These are phyloP conservation scores for Solanum gandarillasii DNA, from an alignment of 257 asterid species.

Conservation along the genomic window DNA sequence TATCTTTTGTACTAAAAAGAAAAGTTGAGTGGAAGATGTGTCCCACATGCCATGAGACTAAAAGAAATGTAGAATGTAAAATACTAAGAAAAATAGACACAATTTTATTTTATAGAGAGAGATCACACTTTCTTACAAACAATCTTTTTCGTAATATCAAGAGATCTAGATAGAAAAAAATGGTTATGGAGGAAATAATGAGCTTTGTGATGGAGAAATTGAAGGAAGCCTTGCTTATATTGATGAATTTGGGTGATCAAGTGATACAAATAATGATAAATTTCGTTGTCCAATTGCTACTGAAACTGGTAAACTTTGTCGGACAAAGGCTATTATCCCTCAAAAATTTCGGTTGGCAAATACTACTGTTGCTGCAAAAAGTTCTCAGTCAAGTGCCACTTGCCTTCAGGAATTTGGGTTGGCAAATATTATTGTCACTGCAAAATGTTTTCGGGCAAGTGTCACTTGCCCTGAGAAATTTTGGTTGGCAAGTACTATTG, in stretches of 20 bases:
- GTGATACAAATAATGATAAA: neutral
- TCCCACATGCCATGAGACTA: neutral
- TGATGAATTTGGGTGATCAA: conserved; percentile 4
- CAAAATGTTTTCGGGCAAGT: neutral
- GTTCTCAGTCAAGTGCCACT: too few relatives aligned
- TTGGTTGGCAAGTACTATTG: too few relatives aligned
- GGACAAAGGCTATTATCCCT: fast-evolving
- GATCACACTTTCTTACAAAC: neutral
- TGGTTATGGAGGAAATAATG: neutral
- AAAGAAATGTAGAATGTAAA: too few relatives aligned
- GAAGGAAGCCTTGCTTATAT: neutral
- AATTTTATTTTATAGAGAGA: neutral
- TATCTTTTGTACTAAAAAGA: too few relatives aligned
- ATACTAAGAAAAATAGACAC: neutral
- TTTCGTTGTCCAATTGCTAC: neutral
- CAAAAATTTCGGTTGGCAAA: neutral
- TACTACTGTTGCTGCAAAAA: neutral
- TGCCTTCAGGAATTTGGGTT: neutral
- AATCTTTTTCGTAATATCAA: neutral
- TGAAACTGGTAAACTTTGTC: neutral
- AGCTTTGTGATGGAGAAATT: conserved; percentile 9
- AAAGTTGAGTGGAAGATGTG: too few relatives aligned
- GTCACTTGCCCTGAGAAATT: too few relatives aligned
- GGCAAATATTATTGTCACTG: neutral
- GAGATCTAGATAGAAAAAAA: neutral